Conservation (phyloP, 2,329 filamentous ascomycete genomes). For the Colletotrichum falcatum region DNA sequence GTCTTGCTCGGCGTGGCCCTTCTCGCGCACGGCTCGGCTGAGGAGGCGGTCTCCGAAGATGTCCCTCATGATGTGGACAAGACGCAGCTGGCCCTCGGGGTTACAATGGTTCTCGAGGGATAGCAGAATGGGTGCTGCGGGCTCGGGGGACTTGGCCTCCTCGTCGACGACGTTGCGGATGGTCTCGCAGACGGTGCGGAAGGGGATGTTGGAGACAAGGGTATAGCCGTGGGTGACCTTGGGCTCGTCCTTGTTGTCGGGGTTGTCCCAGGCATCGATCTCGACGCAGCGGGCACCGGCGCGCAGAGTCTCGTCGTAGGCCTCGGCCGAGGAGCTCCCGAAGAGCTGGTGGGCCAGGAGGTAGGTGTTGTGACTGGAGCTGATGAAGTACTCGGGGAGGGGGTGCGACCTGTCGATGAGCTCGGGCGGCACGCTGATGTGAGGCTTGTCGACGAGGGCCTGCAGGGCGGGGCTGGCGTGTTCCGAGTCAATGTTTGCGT, state of each 20-base stretch:
- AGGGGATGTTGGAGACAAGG: conserved; percentile 73
- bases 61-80: conserved; percentile 74
- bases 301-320: conserved; percentile 71
- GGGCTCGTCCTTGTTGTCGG: conserved; percentile 70
- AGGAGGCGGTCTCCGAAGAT: conserved; percentile 71
- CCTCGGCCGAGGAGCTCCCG: conserved; percentile 70
- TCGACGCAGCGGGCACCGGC: conserved; percentile 78
- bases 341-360: conserved; percentile 77
- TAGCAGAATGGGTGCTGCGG: conserved; percentile 70
- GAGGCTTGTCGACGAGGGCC: conserved; percentile 65
- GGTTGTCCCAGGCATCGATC: conserved; percentile 79
- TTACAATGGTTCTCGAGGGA: conserved; percentile 77
- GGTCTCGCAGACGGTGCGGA: conserved; percentile 73
- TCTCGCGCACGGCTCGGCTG: conserved; percentile 66
- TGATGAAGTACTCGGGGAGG: conserved; percentile 78
- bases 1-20: conserved; percentile 67
- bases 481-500: conserved; percentile 57
- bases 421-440: conserved; percentile 66
- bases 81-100: conserved; percentile 67
- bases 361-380: conserved; percentile 80
- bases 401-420: conserved; percentile 69
- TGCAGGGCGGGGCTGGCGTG: conserved; percentile 59
- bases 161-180: conserved; percentile 72
- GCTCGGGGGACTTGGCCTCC: conserved; percentile 60
- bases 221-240: conserved; percentile 80